Evolutionary conservation across 1,284 basidiomycete genomes (phyloP), one percentile per base, ranked within the genome.

Genomic region (Hypsizygus ulmarius): DNA sequence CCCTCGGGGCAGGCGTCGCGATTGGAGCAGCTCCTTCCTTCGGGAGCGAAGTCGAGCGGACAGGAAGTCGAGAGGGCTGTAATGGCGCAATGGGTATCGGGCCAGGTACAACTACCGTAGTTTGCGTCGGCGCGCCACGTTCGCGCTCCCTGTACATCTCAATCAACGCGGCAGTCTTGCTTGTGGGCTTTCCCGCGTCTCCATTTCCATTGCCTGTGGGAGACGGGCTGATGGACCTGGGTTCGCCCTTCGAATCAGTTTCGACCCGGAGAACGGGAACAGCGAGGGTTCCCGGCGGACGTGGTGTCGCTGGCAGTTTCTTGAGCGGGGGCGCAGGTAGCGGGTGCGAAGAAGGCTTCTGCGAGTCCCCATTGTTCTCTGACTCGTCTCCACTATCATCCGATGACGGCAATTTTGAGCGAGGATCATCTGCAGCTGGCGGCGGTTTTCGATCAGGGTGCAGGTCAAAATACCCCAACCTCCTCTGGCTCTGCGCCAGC

Each of bases 81-180:
- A 66, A 59, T 35, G 66, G 61, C 0, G 61, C 47, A 41, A 62
- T 52, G 38, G 63, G 55, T 27, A 59, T 57, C 28, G 65, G 59
- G 28, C 55, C 47, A 6, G 57, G 45, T 3, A 56, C 45, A 35
- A 60, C 51, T 43, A 55, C 39, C 25, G 58, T 25, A 11, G 27
- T 38, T 1, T 47, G 41, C 12, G 47, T 50, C 2, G 53, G 49
- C 8, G 56, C 47, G 16, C 63, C 64, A 51, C 74, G 71, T 64
- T 90, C 87, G 41, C 77, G 75, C 66, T 89, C 83, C 35, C 85
- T 77, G 59, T 88, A 90, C 85, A 90, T 85, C 64, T 89, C 85
- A 57, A 90, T 90, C 41, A 90, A 71, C 2, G 80, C 75, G 4
- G 84, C 82, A 2, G 85, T 87, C 68, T 81, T 86, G 66, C 82